Conservation (phyloP, 2,329 filamentous ascomycete genomes). For the Colletotrichum sp. region DNA sequence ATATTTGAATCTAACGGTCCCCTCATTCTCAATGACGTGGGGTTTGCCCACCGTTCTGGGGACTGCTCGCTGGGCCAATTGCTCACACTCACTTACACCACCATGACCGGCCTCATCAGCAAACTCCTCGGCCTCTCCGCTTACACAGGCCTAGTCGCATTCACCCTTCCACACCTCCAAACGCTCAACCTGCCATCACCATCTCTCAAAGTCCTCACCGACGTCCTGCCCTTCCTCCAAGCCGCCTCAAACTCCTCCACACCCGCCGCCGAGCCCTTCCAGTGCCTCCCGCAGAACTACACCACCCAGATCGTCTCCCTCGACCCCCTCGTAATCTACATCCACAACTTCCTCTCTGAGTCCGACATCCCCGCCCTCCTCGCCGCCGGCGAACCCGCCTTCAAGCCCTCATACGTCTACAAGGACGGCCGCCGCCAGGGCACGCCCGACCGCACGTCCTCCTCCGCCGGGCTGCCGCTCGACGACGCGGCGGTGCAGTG, state of each 20-base stretch:
- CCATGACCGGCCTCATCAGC: not conserved
- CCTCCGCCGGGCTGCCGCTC: constrained; percentile 39
- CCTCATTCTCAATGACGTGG: not conserved
- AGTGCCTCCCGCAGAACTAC: constrained; percentile 37
- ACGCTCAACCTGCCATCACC: not conserved
- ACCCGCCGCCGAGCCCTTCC: not conserved
- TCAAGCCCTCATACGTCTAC: constrained; percentile 40
- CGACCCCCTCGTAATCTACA: constrained; percentile 47
- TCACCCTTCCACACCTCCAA: constrained; percentile 7
- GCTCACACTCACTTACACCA: not conserved
- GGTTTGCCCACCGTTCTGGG: too few species aligned
- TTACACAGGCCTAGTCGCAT: constrained; percentile 12
- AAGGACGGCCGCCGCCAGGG: constrained; percentile 35
- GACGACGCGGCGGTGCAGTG: constrained; percentile 39
- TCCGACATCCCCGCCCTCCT: constrained; percentile 38
- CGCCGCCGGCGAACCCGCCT: constrained; percentile 35
- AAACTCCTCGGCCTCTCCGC: constrained; percentile 7
- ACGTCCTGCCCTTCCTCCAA: not conserved
- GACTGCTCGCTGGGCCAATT: not conserved
- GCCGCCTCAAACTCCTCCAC: not conserved
- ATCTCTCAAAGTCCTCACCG: not conserved
- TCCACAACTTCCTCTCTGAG: constrained; percentile 41
- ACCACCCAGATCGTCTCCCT: constrained; percentile 45
- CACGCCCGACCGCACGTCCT: constrained; percentile 41
- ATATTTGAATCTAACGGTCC: not conserved